A percentile compares a stretch with the other conserved stretches of the same genome.
Conservation (phyloP, 768 basidiomycete species). For the Podaxis sp. region DNA sequence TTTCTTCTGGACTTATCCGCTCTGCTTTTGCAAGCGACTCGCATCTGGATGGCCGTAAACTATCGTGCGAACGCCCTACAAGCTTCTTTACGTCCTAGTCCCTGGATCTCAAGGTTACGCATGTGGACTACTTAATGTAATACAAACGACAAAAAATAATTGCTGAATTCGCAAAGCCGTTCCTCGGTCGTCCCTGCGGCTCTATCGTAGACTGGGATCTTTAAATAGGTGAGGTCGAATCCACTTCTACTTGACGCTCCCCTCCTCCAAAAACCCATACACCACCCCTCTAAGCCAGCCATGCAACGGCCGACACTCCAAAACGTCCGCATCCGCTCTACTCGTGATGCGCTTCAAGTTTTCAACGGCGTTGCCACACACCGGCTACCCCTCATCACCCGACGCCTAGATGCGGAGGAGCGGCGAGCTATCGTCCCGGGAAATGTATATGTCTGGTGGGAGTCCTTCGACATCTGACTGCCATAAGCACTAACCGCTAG, state of each 20-base stretch:
- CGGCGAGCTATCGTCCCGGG: constrained; percentile 71
- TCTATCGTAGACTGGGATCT: constrained; percentile 13
- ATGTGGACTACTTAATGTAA: constrained; percentile 51
- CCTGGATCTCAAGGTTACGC: constrained; percentile 37
- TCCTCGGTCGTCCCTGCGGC: constrained; percentile 37
- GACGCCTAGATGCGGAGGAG: constrained; percentile 82
- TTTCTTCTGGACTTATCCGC: constrained; percentile 35
- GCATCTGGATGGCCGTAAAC: constrained; percentile 23
- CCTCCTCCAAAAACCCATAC: constrained; percentile 10
- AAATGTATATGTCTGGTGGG: constrained; percentile 77
- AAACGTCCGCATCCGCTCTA: constrained; percentile 76
- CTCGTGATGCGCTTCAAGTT: constrained; percentile 77
- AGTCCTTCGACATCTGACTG: background rate
- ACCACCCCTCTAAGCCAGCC: constrained; percentile 16
- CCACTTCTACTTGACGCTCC: constrained; percentile 21
- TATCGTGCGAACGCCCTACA: constrained; percentile 34
- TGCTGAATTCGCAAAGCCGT: constrained; percentile 37
- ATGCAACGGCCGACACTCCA: constrained; percentile 80
- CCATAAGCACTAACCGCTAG: background rate
- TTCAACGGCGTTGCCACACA: constrained; percentile 75
- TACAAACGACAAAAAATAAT: constrained; percentile 58
- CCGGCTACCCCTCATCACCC: constrained; percentile 71
- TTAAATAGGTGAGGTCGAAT: constrained; percentile 14
- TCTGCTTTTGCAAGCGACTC: constrained; percentile 41
- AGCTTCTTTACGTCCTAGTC: constrained; percentile 42